Base-by-base conservation (phyloP, 108 stramenopile species). In the Cyclotella choctawhatcheeana region DNA sequence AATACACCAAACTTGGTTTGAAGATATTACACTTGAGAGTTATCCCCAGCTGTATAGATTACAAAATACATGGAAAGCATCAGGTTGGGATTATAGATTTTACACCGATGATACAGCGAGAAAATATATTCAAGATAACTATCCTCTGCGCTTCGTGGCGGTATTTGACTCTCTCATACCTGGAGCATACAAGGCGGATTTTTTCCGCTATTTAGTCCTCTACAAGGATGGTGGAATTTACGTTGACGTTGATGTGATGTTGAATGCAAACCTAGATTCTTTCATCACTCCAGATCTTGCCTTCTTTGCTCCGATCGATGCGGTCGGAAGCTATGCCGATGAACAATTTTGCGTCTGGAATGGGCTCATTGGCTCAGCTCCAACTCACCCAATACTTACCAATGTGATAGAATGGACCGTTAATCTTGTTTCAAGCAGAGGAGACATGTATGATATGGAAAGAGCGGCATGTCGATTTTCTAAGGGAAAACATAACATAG, bases 1-100 rank as follows among this genome's bases (percentile, higher is more conserved):
- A 32, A 85, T 85, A 54, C 86, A 87, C 55, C 86, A 87, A 70
- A 87, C 86, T 12, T 87, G 73, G 67, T 87, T 87, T 69, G 86
- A 87, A 54, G 77, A 83, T 24, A 48, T 87, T 26, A 73, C 70
- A 5, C 44, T 55, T 20, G 79, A 80, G 27, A 69, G 48, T 34
- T 85, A 84, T 53, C 83, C 81, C 24, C 84, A 87, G 43, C 50
- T 87, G 25, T 67, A 52, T 32, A 70, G 84, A 32, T 70, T 83
- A 26, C 82, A 83, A 50, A 83, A 76, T 22, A 71, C 79, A 18
- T 83, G 82, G 82, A 56, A 20, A 56, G 58, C 69, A 34, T 69
- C 68, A 29, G 82, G 82, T 6, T 83, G 78, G 74, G 79, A 83
- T n/a, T 83, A 83, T 64, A 67, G 74, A 52, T 83, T 83, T 50